A percentile compares a stretch with the other conserved stretches of the same genome.
Conservation (phyloP, 139 green algal genomes). For the Haematococcus lacustris region DNA sequence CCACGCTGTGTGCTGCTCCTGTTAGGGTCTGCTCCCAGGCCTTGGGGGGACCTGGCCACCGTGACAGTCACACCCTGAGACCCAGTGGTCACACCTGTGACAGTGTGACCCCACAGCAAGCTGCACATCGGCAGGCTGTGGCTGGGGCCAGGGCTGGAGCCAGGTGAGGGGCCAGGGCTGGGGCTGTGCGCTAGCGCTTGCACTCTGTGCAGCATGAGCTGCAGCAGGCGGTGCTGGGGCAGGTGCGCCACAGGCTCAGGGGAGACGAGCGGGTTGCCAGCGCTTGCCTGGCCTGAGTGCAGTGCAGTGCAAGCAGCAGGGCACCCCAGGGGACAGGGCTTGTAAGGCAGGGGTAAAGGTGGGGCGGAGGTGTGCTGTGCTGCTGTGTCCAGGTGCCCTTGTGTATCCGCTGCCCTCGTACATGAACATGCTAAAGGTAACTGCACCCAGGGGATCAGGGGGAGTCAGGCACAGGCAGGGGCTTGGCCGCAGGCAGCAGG, state of each 20-base stretch:
- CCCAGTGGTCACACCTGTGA: neutral
- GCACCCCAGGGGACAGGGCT: no score
- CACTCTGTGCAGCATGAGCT: constrained; percentile 47
- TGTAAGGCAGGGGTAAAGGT: no score
- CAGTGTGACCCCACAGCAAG: neutral
- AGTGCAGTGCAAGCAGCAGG: no score
- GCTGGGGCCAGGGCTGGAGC: neutral
- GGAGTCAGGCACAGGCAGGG: no score
- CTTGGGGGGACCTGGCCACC: no score
- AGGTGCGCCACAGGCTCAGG: constrained; percentile 77
- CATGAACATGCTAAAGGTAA: no score
- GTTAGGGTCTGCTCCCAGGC: neutral
- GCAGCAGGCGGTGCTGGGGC: constrained; percentile 76
- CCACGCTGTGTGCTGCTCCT: neutral
- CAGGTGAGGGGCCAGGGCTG: neutral
- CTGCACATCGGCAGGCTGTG: neutral
- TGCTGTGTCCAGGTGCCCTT: no score
- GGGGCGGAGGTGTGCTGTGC: no score
- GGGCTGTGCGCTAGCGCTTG: neutral
- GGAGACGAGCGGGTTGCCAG: constrained; percentile 12
- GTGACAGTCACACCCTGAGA: neutral
- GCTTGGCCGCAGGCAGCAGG: no score
- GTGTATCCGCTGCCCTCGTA: no score
- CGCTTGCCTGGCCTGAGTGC: constrained; percentile 15
- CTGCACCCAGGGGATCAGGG: no score